Evolutionary conservation across 2,329 filamentous ascomycete genomes (phyloP).

Genomic region (Trichophyton schoenleinii): DNA sequence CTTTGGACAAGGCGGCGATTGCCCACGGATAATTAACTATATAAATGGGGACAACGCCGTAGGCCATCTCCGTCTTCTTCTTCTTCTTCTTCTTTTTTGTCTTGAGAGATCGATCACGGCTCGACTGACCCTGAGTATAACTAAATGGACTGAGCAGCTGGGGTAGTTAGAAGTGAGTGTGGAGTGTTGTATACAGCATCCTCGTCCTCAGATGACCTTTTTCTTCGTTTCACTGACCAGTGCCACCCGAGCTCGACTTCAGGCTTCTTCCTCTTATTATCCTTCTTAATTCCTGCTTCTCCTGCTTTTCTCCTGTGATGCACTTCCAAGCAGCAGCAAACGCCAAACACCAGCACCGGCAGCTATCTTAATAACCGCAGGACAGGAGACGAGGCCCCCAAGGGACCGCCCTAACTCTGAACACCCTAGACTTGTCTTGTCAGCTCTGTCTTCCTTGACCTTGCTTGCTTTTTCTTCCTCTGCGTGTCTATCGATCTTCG

Average conservation of each 20-base stretch:
- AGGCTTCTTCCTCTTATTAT: neutral
- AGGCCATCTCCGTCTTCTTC: no score
- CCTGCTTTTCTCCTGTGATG: neutral
- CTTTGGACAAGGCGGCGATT: no score
- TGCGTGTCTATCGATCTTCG: no score
- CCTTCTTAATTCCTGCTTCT: neutral
- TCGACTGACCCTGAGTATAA: neutral
- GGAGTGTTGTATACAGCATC: neutral
- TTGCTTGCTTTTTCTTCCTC: no score
- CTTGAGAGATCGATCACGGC: neutral
- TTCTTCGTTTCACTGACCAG: neutral
- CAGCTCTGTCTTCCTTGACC: neutral
- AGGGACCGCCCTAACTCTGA: neutral
- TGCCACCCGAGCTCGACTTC: neutral
- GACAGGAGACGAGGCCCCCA: neutral
- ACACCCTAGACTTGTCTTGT: neutral
- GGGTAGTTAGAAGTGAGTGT: neutral
- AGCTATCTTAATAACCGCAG: neutral
- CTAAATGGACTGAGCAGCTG: neutral
- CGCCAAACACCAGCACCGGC: neutral
- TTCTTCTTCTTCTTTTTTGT: no score
- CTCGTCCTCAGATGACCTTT: slow-evolving; percentile 1
- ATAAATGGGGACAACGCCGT: neutral
- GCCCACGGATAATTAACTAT: neutral
- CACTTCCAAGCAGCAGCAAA: no score